Conservation (phyloP, 768 basidiomycete genomes). For the Lactarius sanguifluus region DNA sequence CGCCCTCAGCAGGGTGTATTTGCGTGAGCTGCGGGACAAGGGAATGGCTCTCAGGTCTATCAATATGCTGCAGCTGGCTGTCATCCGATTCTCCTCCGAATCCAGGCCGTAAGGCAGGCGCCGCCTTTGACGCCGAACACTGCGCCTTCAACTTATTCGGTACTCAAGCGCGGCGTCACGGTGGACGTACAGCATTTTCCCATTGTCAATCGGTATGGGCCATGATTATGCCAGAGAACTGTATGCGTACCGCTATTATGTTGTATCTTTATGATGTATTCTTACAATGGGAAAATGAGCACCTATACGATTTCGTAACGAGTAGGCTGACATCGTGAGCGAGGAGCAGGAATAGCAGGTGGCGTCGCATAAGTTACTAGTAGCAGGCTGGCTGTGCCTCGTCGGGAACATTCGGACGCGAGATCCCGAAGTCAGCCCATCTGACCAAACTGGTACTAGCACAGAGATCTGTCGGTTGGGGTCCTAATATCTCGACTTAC, state of each 20-base stretch:
- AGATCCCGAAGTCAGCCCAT: neutral
- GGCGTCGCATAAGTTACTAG: too few relatives aligned
- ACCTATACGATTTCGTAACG: neutral
- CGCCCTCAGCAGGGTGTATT: constrained; percentile 16
- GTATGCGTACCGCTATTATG: constrained; percentile 11
- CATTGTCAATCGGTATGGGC: neutral
- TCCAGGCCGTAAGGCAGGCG: constrained; percentile 10
- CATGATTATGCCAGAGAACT: neutral
- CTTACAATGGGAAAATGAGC: neutral
- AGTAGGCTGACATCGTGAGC: neutral
- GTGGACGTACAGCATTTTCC: neutral
- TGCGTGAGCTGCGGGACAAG: constrained; percentile 12
- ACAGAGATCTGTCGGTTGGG: neutral
- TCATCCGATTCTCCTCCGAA: constrained; percentile 22
- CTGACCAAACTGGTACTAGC: neutral
- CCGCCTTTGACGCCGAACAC: too few relatives aligned
- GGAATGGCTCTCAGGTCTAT: constrained; percentile 9
- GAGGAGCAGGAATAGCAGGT: neutral
- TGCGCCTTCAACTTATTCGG: neutral
- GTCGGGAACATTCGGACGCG: neutral
- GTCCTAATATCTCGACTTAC: neutral
- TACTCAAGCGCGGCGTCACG: neutral
- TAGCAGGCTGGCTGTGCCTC: neutral
- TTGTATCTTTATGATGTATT: constrained; percentile 16
- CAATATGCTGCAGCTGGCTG: constrained; percentile 21